Evolutionary conservation across 2,329 filamentous ascomycete genomes (phyloP), one percentile per base, ranked within the genome.

Genomic region (Cercospora sojina): DNA sequence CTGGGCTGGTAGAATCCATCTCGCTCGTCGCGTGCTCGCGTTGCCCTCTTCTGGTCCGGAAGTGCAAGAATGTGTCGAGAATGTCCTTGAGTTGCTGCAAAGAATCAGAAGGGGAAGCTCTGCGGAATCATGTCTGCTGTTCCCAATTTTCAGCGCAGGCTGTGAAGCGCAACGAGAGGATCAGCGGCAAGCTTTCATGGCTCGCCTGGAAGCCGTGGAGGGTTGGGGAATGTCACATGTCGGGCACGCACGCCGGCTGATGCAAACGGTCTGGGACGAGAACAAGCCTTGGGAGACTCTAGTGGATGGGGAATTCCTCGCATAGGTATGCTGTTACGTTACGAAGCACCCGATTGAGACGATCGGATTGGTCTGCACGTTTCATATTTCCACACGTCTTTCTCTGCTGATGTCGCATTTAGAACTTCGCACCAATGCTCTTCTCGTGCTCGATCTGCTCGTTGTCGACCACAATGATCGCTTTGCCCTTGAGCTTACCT

Each of bases 91-190:
- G 1, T 85, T 87, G 32, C 80, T 94, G 67, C 81, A 82, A 23
- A 85, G 84, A 41, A 86, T 95, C 58, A 81, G 87, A 12, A 80
- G 83, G 12, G 89, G 90, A 5, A 88, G 88, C 31, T 88, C 87
- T 16, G 90, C 91, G 0, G 91, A 94, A 77, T 88, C 87, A 8
- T 92, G 90, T 73, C 80, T 91, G 18, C 77, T 95, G 43, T 93
- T 95, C 70, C 91, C 92, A 0, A 88, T 95, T 79, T 95, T 95
- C 77, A 91, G 90, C 1, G 91, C 91, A 1, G 92, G 91, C 0
- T 93, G 91, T 70, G 90, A 95, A 76, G 87, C 88, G 0, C 80
- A 80, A 64, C 84, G 88, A 58, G 73, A 81, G 35, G 78, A 78
- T 2, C 85, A 90, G 71, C 82, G 88, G 59, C 79, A 80, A 25